A percentile compares a stretch with the other conserved stretches of the same genome.
phyloP scores from a whole-genome alignment of 139 green algal species.

The Picochlorum sp. region DNA sequence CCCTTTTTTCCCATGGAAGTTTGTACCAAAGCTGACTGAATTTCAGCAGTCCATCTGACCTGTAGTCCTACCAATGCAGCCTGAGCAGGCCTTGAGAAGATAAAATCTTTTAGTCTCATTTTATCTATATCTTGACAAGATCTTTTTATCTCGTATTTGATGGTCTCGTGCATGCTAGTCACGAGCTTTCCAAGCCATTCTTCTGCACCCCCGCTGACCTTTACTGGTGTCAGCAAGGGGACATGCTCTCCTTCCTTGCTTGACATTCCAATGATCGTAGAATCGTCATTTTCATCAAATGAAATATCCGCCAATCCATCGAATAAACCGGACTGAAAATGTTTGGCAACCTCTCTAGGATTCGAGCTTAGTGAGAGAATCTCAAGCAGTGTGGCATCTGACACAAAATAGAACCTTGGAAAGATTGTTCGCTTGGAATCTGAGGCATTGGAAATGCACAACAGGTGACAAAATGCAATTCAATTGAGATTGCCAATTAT shows the following conservation, averaged over 20 bases:
- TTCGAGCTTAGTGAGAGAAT: constrained; percentile 90
- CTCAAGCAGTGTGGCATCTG: constrained; percentile 90
- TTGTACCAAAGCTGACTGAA: constrained; percentile 23
- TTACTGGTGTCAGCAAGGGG: constrained; percentile 44
- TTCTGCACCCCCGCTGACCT: constrained; percentile 84
- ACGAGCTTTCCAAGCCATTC: constrained; percentile 91
- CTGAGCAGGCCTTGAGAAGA: constrained; percentile 33
- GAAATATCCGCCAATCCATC: constrained; percentile 80
- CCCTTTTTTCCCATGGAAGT: constrained; percentile 75
- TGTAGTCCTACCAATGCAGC: constrained; percentile 87
- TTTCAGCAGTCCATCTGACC: constrained; percentile 91
- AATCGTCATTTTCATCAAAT: constrained; percentile 83
- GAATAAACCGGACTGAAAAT: constrained; percentile 95
- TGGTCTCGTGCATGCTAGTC: constrained; percentile 76
- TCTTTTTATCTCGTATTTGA: constrained; percentile 16
- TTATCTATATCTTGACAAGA: neutral
- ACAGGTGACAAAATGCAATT: neutral
- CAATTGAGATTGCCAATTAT: neutral
- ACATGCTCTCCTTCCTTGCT: constrained; percentile 73
- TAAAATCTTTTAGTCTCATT: constrained; percentile 1
- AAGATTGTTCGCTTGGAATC: constrained; percentile 91
- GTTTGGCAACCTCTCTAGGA: constrained; percentile 75
- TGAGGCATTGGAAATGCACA: neutral
- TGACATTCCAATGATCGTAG: constrained; percentile 84
- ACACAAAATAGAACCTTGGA: constrained; percentile 96